phyloP scores from a whole-genome alignment of 73 alveolate species.

The Paramecium sexaurelia region DNA sequence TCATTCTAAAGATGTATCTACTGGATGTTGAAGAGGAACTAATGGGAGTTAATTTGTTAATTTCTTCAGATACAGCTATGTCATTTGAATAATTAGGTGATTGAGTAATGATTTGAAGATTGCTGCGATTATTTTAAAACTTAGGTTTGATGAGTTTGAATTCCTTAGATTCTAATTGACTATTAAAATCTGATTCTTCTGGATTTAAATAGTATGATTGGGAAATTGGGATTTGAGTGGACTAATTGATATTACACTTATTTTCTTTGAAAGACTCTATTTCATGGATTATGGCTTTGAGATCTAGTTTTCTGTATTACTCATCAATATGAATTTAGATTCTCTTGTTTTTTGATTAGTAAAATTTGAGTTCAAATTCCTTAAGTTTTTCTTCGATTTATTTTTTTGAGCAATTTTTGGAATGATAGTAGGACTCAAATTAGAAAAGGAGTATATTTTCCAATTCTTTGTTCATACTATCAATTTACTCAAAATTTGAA shows the following conservation, averaged over 20 bases:
- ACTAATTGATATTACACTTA: background rate
- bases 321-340: background rate
- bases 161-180: background rate
- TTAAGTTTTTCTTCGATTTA: background rate
- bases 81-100: slow-evolving; percentile 2
- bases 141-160: background rate
- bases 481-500: background rate
- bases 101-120: background rate
- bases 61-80: background rate
- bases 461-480: background rate
- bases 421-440: background rate
- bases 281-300: background rate
- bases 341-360: background rate
- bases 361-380: background rate
- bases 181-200: background rate
- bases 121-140: background rate
- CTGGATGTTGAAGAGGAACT: background rate
- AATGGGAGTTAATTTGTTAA: background rate
- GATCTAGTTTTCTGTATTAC: background rate
- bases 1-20: background rate
- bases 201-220: background rate
- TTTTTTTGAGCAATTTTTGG: background rate
- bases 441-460: background rate
- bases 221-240: background rate
- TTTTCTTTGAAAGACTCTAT: background rate